Evolutionary conservation across 1,284 basidiomycete genomes (phyloP), one percentile per base, ranked within the genome.

Genomic region (Rhodotorula sp.): DNA sequence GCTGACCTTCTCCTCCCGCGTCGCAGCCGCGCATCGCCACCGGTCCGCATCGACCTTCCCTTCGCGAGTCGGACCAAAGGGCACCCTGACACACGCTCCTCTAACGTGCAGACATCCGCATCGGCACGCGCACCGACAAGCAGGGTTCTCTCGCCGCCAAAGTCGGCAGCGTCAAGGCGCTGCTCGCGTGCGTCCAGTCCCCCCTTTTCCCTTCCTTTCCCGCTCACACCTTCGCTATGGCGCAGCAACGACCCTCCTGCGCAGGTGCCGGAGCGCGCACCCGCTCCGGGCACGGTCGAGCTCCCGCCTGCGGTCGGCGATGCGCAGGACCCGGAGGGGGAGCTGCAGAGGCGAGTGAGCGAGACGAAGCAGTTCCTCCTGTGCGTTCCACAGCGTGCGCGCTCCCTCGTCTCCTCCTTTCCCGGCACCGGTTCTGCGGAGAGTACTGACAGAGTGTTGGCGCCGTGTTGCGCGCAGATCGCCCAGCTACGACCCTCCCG

Each of bases 41-140:
- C 4, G 59, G 61, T 65, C 39, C 37, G 46, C 15, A 19, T 10
- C 34, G 4, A 36, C 27, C 15, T 7, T n/a, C 36, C 41, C 32
- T 51, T n/a, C 37, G 15, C 37, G n/a, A n/a, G 10, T 58, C 12
- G 32, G n/a, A 9, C 4, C 29, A 36, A 4, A 8, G 32, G 17
- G 12, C 22, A 6, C 6, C 1, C 55, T 37, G 13, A 8, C 12
- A 27, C 44, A 21, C 41, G 10, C 41, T 34, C 37, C 41, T 3
- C 15, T 91, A 54, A 89, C 91, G 9, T 36, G 94, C 93, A 13
- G 94, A 97, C 81, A 91, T 97, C 70, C 89, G 94, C 41, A 94
- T 97, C 69, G 94, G 94, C 56, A 97, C 94, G 0, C 87, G 94
- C 56, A 86, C 86, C 29, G 93, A 95, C 82, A 86, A 88, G 66